Evolutionary conservation across 768 basidiomycete genomes (phyloP).

Genomic region (Tulasnella sp.): DNA sequence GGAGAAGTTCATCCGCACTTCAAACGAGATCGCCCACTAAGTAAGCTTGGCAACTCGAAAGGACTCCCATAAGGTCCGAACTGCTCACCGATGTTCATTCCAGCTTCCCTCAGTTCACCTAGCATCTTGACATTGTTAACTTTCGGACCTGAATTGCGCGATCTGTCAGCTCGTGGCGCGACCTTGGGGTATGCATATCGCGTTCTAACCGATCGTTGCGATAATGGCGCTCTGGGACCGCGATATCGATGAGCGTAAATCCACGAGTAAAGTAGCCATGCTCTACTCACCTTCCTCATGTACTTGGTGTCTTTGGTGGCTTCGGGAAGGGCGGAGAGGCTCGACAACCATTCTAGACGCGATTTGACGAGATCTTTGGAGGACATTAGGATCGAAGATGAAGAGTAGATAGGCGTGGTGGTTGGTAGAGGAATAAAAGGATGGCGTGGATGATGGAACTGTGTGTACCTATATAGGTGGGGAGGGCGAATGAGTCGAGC

Average conservation of each 20-base stretch:
- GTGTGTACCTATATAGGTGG: background rate
- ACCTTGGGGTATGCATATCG: conserved; percentile 1
- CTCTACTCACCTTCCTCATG: conserved; percentile 67
- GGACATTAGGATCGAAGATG: background rate
- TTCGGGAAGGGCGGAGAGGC: conserved; percentile 3
- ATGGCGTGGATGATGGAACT: background rate
- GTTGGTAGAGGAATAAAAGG: background rate
- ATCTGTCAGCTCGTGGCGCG: conserved; percentile 13
- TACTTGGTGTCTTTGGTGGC: conserved; percentile 63
- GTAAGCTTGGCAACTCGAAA: background rate
- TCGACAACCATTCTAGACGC: conserved; percentile 8
- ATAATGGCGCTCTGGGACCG: conserved; percentile 82
- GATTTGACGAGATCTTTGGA: conserved; percentile 6
- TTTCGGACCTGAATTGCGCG: conserved; percentile 61
- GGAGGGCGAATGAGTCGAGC: background rate
- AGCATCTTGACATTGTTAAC: conserved; percentile 87
- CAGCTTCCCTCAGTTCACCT: conserved; percentile 69
- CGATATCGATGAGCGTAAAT: conserved; percentile 13
- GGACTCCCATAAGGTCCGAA: background rate
- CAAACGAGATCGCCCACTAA: background rate
- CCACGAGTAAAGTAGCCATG: conserved; percentile 12
- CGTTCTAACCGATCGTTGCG: conserved; percentile 79
- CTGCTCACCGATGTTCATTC: conserved; percentile 89
- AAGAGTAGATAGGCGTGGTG: background rate
- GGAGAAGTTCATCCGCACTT: conserved; percentile 99